Conservation (phyloP, 768 basidiomycete species). For the Suillus luteus region DNA sequence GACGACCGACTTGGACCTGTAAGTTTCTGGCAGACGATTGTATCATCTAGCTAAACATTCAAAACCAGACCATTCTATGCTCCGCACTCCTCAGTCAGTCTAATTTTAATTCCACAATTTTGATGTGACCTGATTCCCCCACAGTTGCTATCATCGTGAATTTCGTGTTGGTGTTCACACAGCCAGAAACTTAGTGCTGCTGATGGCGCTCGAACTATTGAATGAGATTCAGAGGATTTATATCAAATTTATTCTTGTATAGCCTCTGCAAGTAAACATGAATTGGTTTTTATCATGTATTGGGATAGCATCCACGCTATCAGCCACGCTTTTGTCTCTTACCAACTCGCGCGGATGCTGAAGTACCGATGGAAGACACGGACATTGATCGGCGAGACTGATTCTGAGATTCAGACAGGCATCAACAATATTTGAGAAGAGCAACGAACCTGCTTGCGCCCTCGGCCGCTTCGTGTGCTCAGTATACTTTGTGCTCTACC, state of each 20-base stretch:
- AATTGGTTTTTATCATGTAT: slow-evolving; percentile 15
- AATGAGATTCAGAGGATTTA: not conserved
- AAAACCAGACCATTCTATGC: slow-evolving; percentile 74
- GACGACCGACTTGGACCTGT: slow-evolving; percentile 96
- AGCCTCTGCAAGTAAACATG: slow-evolving; percentile 18
- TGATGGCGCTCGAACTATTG: not conserved
- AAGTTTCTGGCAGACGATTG: slow-evolving; percentile 39
- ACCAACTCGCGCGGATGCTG: slow-evolving; percentile 52
- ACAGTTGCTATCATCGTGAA: slow-evolving; percentile 84
- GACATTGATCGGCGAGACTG: slow-evolving; percentile 69
- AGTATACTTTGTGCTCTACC: slow-evolving; percentile 67
- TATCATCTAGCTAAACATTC: slow-evolving; percentile 16
- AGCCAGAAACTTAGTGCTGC: slow-evolving; percentile 15
- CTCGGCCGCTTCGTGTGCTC: slow-evolving; percentile 55
- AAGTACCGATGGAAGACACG: slow-evolving; percentile 74
- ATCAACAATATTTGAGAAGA: slow-evolving; percentile 1
- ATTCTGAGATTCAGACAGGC: slow-evolving; percentile 10
- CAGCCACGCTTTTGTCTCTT: slow-evolving; percentile 62
- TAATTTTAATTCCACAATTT: not conserved
- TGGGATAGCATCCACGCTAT: slow-evolving; percentile 12
- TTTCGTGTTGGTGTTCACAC: slow-evolving; percentile 79
- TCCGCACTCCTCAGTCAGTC: slow-evolving; percentile 72
- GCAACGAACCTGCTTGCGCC: slow-evolving; percentile 54
- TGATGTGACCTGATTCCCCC: slow-evolving; percentile 3
- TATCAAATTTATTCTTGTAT: slow-evolving; percentile 5